These are phyloP conservation scores for Coniochaeta ligniaria DNA, from an alignment of 2,329 filamentous ascomycete species.

Conservation along the genomic window DNA sequence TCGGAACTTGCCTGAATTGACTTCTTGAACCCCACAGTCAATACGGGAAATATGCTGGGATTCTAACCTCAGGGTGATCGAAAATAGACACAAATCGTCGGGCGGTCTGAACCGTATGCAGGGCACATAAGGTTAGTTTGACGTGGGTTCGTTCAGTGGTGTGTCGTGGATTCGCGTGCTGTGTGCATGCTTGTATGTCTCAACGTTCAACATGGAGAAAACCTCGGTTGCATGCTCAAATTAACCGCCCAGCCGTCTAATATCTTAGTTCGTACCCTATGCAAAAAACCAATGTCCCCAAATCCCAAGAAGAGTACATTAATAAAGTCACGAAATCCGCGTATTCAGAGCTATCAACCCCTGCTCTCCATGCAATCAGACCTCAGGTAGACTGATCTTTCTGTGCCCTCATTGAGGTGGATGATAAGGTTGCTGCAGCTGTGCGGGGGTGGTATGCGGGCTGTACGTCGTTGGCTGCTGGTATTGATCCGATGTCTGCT, in stretches of 20 bases:
- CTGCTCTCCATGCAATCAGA: not conserved
- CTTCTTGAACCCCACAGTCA: not conserved
- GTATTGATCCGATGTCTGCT: constrained; percentile 4
- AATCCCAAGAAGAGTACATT: not conserved
- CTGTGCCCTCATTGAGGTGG: constrained; percentile 4
- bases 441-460: constrained; percentile 6
- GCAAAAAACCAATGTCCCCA: not conserved
- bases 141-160: not conserved
- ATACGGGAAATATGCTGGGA: not conserved
- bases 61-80: not conserved
- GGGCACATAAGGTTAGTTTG: not conserved
- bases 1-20: not conserved
- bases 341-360: not conserved
- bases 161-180: not conserved
- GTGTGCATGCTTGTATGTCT: not conserved
- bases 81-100: no score
- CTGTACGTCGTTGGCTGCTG: constrained; percentile 7
- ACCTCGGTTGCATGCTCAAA: not conserved
- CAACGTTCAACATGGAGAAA: not conserved
- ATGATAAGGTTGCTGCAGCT: constrained; percentile 7
- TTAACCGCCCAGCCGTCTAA: not conserved
- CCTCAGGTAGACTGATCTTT: not conserved
- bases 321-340: not conserved
- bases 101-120: not conserved
- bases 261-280: not conserved